A percentile compares a stretch with the other conserved stretches of the same genome.
Evolutionary conservation across 129 eudicot genomes (phyloP).

Genomic region (Flaveria ramosissima): DNA sequence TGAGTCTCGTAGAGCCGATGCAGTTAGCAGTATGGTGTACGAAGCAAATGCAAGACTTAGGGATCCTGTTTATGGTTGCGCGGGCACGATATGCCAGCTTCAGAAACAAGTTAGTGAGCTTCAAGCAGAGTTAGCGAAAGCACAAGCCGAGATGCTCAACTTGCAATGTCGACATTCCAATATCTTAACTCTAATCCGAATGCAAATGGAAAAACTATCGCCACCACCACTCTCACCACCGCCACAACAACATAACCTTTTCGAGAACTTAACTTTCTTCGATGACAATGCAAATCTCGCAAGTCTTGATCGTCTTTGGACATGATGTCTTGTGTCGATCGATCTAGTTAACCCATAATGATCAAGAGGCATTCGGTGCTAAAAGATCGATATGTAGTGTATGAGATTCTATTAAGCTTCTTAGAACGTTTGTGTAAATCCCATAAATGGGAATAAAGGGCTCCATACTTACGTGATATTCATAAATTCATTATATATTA

Average conservation of each 20-base stretch:
- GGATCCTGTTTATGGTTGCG: slow-evolving; percentile 68
- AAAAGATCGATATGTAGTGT: slow-evolving; percentile 3
- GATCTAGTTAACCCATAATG: slow-evolving; percentile 2
- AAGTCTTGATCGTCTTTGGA: slow-evolving; percentile 60
- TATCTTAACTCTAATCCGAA: slow-evolving; percentile 29
- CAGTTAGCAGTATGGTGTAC: slow-evolving; percentile 62
- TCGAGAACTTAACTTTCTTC: slow-evolving; percentile 44
- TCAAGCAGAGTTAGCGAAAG: slow-evolving; percentile 53
- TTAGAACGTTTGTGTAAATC: background rate
- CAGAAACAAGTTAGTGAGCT: slow-evolving; percentile 52
- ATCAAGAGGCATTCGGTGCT: background rate
- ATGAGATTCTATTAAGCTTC: slow-evolving; percentile 4
- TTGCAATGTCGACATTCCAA: slow-evolving; percentile 40
- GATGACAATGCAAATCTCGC: slow-evolving; percentile 41
- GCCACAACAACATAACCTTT: slow-evolving; percentile 26
- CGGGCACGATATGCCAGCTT: slow-evolving; percentile 51
- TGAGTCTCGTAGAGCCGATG: slow-evolving; percentile 48
- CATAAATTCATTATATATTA: background rate
- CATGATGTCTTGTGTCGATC: slow-evolving; percentile 34
- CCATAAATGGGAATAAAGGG: slow-evolving; percentile 1
- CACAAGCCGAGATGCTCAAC: slow-evolving; percentile 52
- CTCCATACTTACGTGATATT: background rate
- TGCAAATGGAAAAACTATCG: slow-evolving; percentile 43
- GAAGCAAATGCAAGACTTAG: slow-evolving; percentile 65
- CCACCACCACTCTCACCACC: slow-evolving; percentile 30